Percentiles rank a stretch among this genome's conserved stretches.
Evolutionary conservation across 2,329 filamentous ascomycete species (phyloP).

Genomic region (Camptophora hylomeconis): DNA sequence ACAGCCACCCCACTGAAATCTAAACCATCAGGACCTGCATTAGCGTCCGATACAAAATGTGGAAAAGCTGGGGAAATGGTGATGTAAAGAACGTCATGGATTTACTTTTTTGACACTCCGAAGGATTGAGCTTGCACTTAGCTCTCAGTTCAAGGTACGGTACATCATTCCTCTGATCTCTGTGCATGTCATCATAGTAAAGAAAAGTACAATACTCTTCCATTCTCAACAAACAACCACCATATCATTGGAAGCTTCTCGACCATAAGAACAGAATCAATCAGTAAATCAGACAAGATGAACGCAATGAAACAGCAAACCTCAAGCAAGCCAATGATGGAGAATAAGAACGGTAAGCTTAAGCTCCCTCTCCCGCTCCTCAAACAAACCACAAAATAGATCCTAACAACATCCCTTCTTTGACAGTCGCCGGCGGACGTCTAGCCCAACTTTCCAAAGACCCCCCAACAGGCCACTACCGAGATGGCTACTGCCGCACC

Average conservation of each 20-base stretch:
- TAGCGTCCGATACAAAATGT: too few species aligned
- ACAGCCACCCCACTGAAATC: too few species aligned
- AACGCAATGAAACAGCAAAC: conserved; percentile 4
- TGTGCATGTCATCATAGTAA: too few species aligned
- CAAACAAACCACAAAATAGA: not conserved
- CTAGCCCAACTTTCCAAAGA: conserved; percentile 43
- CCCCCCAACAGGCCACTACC: conserved; percentile 48
- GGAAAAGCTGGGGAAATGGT: too few species aligned
- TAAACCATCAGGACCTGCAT: too few species aligned
- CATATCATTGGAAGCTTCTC: not conserved
- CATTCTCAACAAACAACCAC: conserved; percentile 4
- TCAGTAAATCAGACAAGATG: not conserved
- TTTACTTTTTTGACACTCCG: not conserved
- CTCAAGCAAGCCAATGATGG: conserved; percentile 14
- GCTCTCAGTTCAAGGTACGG: too few species aligned
- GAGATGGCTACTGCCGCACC: conserved; percentile 48
- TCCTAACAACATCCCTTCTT: conserved; percentile 1
- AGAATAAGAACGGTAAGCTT: conserved; percentile 15
- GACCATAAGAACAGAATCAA: not conserved
- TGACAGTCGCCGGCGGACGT: conserved; percentile 44
- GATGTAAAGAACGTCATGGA: conserved; percentile 1
- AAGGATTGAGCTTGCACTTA: not conserved
- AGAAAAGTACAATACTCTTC: not conserved
- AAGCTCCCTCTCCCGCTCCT: not conserved
- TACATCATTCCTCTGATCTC: too few species aligned